Conservation (phyloP, 2,329 filamentous ascomycete genomes). For the Falciphora oryzae region DNA sequence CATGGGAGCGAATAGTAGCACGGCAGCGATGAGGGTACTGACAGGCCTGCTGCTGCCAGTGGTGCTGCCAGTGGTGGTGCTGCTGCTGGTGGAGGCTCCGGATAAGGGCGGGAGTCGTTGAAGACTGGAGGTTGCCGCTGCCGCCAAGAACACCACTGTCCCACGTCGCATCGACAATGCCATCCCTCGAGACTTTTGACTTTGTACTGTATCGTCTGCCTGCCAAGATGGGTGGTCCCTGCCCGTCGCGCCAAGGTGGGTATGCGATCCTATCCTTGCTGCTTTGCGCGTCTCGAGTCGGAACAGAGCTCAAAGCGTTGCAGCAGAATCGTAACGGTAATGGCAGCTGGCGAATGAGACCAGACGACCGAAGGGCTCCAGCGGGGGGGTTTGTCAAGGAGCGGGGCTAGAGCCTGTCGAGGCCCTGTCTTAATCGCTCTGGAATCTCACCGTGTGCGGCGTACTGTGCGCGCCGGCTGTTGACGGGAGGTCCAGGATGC, state of each 20-base stretch:
- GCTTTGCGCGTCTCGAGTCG: neutral
- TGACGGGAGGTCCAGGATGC: too few species aligned
- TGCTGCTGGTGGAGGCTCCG: neutral
- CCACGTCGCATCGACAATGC: neutral
- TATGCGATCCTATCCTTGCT: neutral
- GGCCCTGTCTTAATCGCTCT: neutral
- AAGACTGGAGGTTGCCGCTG: neutral
- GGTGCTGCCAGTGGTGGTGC: neutral
- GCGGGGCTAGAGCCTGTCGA: too few species aligned
- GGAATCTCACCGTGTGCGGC: neutral
- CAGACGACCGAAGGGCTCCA: neutral
- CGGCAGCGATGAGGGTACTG: slow-evolving; percentile 9
- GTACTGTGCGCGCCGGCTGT: neutral
- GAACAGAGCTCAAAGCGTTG: neutral
- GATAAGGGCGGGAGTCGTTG: neutral
- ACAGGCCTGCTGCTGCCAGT: neutral
- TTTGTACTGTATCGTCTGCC: neutral
- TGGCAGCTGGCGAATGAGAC: neutral
- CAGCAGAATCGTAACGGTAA: neutral
- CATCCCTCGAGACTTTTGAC: neutral
- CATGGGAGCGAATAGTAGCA: slow-evolving; percentile 14
- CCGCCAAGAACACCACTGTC: neutral
- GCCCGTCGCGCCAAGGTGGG: neutral
- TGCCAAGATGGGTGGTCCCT: neutral
- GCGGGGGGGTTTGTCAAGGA: neutral